phyloP scores from a whole-genome alignment of 2,329 filamentous ascomycete genomes.

The Aspergillus sojae region DNA sequence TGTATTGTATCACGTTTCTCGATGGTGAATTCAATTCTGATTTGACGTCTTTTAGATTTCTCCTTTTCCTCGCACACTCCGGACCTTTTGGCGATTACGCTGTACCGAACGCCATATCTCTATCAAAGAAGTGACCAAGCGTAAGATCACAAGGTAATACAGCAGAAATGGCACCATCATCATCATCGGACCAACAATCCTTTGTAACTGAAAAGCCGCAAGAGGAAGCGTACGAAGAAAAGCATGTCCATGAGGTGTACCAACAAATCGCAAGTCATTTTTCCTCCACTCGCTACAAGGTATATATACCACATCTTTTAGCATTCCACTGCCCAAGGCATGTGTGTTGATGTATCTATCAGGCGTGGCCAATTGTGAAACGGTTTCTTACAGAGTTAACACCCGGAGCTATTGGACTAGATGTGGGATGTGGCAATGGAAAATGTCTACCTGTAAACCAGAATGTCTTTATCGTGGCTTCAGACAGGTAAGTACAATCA shows the following conservation, averaged over 20 bases:
- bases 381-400: conserved; percentile 69
- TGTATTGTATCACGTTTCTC: background rate
- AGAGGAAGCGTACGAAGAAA: conserved; percentile 67
- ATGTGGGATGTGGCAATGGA: conserved; percentile 95
- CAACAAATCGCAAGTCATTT: conserved; percentile 57
- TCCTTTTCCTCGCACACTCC: background rate
- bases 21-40: background rate
- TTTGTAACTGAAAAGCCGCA: background rate
- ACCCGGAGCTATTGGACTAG: conserved; percentile 77
- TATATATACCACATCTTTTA: conserved; percentile 29
- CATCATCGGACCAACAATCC: conserved; percentile 6
- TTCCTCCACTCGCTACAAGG: conserved; percentile 63
- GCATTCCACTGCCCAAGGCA: background rate
- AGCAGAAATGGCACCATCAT: conserved; percentile 14
- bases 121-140: background rate
- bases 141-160: background rate
- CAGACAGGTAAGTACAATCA: conserved; percentile 68
- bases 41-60: too few species aligned
- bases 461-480: conserved; percentile 77
- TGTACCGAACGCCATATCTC: background rate
- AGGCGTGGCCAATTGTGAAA: conserved; percentile 91
- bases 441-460: conserved; percentile 87
- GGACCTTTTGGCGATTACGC: background rate
- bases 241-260: conserved; percentile 91
- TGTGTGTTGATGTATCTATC: conserved; percentile 8